Evolutionary conservation across 108 stramenopile genomes (phyloP), one percentile per base, ranked within the genome.

Genomic region (Stephanodiscus minutulus): DNA sequence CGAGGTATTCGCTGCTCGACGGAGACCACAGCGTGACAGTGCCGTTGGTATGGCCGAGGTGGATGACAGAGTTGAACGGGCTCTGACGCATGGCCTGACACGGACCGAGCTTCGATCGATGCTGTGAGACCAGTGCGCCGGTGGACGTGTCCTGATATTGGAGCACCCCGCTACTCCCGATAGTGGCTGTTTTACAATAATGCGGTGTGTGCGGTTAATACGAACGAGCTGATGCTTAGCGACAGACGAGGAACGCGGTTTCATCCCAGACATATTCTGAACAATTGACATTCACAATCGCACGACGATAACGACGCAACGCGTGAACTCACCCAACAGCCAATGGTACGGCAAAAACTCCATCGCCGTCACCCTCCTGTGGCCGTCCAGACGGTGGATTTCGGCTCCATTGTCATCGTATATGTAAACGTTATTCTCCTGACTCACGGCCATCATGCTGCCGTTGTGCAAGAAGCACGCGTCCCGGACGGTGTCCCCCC

Each of bases 271-370:
- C 39, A 39, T 1, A 35, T 6, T n/a, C 31, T 33, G 31, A 33
- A 33, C 31, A 33, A 33, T 33, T 33, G 3, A 33, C 2, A 2
- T 2, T 33, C 3, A 5, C 47, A 48, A 48, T 2, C 3, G 47
- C 2, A 48, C 15, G 47, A 48, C 47, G 18, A 2, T 5, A 15
- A 48, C 15, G 47, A 48, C 47, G 18, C 47, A 18, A 5, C 5
- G 15, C 15, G n/a, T 48, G 47, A 20, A 50, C 81, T 66, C 50
- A 80, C 78, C 84, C 54, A 99, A 76, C 72, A 99, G 63, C 88
- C 97, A 98, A 83, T 99, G 99, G 83, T 98, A 94, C 0, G 99
- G 99, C 48, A 99, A 72, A 73, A 95, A 99, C 60, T 93, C 83
- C 68, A 99, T 60, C n/a, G 79, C 76, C 27, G 85, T 69, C 0